phyloP scores from a whole-genome alignment of 768 basidiomycete species.

The Cubamyces sp. region DNA sequence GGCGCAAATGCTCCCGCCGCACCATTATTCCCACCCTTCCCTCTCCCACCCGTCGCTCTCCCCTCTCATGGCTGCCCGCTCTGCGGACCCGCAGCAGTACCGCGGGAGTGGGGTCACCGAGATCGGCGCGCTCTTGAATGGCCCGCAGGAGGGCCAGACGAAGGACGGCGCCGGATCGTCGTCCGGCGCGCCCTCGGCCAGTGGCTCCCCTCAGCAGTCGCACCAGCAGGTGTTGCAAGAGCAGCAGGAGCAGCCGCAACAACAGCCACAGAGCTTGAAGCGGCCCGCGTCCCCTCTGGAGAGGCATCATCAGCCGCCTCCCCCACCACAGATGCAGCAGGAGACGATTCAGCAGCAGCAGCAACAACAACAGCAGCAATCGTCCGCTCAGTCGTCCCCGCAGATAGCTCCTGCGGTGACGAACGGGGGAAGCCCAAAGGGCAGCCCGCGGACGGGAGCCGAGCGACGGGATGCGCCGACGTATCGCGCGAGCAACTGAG shows the following conservation, averaged over 20 bases:
- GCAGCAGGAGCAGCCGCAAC: constrained; percentile 12
- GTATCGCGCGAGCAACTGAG: constrained; percentile 23
- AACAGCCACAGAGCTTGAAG: constrained; percentile 15
- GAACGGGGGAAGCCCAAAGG: constrained; percentile 21
- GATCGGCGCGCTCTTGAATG: constrained; percentile 52
- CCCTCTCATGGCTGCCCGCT: constrained; percentile 39
- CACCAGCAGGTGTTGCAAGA: constrained; percentile 13
- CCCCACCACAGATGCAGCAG: constrained; percentile 18
- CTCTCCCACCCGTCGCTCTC: constrained; percentile 57
- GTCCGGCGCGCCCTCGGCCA: constrained; percentile 15
- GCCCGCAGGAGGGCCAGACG: constrained; percentile 29
- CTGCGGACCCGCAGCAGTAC: constrained; percentile 19
- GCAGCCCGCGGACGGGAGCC: constrained; percentile 11
- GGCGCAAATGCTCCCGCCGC: constrained; percentile 45
- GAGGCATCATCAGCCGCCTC: constrained; percentile 12
- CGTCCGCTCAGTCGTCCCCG: constrained; percentile 17
- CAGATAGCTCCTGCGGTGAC: constrained; percentile 16
- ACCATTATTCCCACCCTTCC: constrained; percentile 56
- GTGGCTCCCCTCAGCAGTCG: constrained; percentile 14
- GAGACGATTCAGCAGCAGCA: constrained; percentile 13
- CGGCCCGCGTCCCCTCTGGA: constrained; percentile 24
- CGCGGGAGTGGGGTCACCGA: constrained; percentile 47
- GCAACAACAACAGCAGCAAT: constrained; percentile 14
- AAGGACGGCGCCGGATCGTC: constrained; percentile 11
- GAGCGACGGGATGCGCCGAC: constrained; percentile 20